Evolutionary conservation across 1,139 yeast genomes (phyloP).

Genomic region (Scheffersomyces titani): DNA sequence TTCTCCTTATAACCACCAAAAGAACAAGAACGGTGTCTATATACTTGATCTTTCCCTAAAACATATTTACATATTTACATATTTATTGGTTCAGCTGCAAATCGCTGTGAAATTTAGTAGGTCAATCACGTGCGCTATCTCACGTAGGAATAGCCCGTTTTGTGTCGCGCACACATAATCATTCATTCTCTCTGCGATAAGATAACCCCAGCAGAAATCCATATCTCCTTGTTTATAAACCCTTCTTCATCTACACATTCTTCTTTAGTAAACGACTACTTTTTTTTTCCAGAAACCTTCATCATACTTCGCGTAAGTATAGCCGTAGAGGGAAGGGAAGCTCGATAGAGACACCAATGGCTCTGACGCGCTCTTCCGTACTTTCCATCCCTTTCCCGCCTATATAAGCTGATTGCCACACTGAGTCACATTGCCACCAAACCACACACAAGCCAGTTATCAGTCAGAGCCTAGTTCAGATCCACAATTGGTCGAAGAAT

Average conservation of each 20-base stretch:
- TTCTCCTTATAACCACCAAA: no score
- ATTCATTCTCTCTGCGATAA: constrained; percentile 1
- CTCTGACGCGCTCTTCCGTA: background rate
- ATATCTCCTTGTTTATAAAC: background rate
- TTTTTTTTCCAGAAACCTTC: background rate
- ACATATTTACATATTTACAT: background rate
- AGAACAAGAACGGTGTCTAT: no score
- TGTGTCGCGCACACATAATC: background rate
- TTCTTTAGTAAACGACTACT: background rate
- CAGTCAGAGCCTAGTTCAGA: background rate
- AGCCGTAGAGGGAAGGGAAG: background rate
- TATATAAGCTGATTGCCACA: background rate
- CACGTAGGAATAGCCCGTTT: background rate
- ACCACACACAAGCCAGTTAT: background rate
- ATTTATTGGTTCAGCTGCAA: background rate
- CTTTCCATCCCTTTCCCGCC: background rate
- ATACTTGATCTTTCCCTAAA: background rate
- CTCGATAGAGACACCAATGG: background rate
- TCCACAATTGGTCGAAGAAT: background rate
- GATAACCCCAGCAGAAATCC: background rate
- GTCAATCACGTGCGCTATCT: background rate
- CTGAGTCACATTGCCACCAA: background rate
- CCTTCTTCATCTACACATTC: background rate
- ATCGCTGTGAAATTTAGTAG: no score
- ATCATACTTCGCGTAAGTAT: background rate